These are phyloP conservation scores for Magnaporthales sp. DNA, from an alignment of 2,329 filamentous ascomycete species.

Conservation along the genomic window DNA sequence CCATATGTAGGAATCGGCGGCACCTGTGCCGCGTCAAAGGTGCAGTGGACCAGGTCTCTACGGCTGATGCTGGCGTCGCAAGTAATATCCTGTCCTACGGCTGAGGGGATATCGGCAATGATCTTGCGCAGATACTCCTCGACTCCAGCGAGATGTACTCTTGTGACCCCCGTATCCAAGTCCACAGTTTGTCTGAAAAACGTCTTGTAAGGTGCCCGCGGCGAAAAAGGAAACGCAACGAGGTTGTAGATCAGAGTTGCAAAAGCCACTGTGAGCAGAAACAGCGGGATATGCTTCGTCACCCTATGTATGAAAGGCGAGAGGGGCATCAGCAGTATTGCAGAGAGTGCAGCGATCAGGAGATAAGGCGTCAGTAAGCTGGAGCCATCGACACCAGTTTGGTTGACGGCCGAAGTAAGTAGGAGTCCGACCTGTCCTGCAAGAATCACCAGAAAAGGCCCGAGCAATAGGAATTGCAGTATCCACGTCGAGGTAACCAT, in stretches of 20 bases:
- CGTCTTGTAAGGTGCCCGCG: constrained; percentile 70
- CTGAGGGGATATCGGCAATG: constrained; percentile 61
- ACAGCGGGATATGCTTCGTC: constrained; percentile 70
- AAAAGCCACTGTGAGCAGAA: constrained; percentile 64
- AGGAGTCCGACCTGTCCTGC: constrained; percentile 69
- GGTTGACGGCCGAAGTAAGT: constrained; percentile 61
- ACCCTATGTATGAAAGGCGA: constrained; percentile 82
- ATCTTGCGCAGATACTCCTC: constrained; percentile 59
- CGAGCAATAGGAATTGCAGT: constrained; percentile 72
- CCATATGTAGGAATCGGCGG: constrained; percentile 52
- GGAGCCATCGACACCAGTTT: constrained; percentile 80
- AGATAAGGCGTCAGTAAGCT: constrained; percentile 64
- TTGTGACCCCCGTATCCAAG: constrained; percentile 62
- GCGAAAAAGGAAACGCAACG: constrained; percentile 78
- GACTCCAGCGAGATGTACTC: constrained; percentile 60
- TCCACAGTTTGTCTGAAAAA: constrained; percentile 80
- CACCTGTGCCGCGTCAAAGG: constrained; percentile 54
- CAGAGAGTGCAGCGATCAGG: constrained; percentile 55
- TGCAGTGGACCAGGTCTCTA: constrained; percentile 54
- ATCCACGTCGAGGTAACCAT: constrained; percentile 83
- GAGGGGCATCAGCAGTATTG: constrained; percentile 66
- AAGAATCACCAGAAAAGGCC: constrained; percentile 69
- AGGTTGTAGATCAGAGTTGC: constrained; percentile 82
- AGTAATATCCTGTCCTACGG: constrained; percentile 49
- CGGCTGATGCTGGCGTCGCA: constrained; percentile 38